Percentiles rank a stretch among this genome's conserved stretches.
These are phyloP conservation scores for Mycena kentingensis DNA, from an alignment of 768 basidiomycete genomes.

Conservation along the genomic window DNA sequence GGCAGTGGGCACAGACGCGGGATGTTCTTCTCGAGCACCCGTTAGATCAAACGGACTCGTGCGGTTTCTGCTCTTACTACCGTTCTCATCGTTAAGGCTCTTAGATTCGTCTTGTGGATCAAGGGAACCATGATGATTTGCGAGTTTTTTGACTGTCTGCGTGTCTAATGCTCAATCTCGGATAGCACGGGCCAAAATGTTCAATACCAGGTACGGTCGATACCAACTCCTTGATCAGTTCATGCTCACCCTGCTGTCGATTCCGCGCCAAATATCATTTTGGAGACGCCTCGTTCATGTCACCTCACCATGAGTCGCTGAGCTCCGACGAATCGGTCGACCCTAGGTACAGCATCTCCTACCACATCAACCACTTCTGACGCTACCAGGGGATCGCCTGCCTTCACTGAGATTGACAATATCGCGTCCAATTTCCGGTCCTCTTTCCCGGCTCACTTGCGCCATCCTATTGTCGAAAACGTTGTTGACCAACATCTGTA, in stretches of 20 bases:
- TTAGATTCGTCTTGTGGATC: constrained; percentile 61
- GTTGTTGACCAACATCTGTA: constrained; percentile 64
- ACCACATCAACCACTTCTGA: background rate
- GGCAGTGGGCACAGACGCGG: constrained; percentile 68
- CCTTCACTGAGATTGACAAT: constrained; percentile 65
- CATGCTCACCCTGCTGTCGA: background rate
- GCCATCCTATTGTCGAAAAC: constrained; percentile 56
- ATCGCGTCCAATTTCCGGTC: constrained; percentile 56
- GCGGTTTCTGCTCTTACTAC: background rate
- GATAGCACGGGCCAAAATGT: constrained; percentile 34
- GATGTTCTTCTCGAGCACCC: constrained; percentile 65
- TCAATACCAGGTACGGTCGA: too few relatives aligned
- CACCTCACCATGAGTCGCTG: constrained; percentile 38
- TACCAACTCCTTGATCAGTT: too few relatives aligned
- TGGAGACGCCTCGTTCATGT: constrained; percentile 54
- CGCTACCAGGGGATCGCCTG: constrained; percentile 51
- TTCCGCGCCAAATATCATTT: constrained; percentile 15
- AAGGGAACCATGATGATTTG: constrained; percentile 70
- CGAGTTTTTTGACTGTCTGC: constrained; percentile 24
- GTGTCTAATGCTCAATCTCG: background rate
- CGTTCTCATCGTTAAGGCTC: background rate
- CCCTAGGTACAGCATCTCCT: constrained; percentile 8
- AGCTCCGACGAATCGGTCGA: constrained; percentile 53
- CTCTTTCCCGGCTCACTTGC: constrained; percentile 59
- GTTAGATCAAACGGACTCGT: constrained; percentile 62